These are phyloP conservation scores for Metarhizium brunneum DNA, from an alignment of 2,329 filamentous ascomycete genomes.

Conservation along the genomic window DNA sequence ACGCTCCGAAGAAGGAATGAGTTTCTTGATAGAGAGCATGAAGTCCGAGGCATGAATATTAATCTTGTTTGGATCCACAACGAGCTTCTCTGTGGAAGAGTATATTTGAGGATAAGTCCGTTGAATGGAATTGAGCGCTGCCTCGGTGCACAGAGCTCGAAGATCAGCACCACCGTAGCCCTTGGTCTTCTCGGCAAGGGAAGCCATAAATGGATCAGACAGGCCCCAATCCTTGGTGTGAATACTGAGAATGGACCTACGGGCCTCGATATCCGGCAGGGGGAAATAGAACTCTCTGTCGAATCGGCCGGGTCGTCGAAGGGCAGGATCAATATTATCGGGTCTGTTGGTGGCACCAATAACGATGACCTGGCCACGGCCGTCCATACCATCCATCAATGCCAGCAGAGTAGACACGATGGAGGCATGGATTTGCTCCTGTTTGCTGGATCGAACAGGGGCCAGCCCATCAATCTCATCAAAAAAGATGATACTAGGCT, in stretches of 20 bases:
- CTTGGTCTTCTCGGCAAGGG: conserved; percentile 81
- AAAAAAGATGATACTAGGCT: conserved; percentile 99
- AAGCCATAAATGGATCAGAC: conserved; percentile 66
- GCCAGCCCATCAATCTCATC: conserved; percentile 97
- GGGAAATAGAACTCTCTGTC: conserved; percentile 98
- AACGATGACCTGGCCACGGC: conserved; percentile 94
- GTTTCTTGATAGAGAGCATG: conserved; percentile 93
- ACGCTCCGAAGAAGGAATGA: conserved; percentile 88
- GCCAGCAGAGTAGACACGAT: conserved; percentile 93
- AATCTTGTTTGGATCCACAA: conserved; percentile 80
- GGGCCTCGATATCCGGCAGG: conserved; percentile 69
- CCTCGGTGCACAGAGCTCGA: conserved; percentile 89
- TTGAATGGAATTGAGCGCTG: conserved; percentile 90
- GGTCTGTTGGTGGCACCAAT: conserved; percentile 98
- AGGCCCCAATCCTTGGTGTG: conserved; percentile 93
- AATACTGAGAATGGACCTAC: conserved; percentile 84
- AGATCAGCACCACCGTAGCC: conserved; percentile 95
- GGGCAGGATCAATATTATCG: conserved; percentile 92
- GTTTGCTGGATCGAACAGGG: conserved; percentile 92
- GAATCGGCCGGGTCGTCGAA: conserved; percentile 87
- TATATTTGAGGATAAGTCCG: conserved; percentile 96
- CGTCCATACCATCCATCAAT: conserved; percentile 96
- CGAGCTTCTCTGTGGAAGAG: conserved; percentile 75
- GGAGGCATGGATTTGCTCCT: conserved; percentile 96
- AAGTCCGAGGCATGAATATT: conserved; percentile 88